Evolutionary conservation across 1,284 basidiomycete species (phyloP).

Genomic region (Inonotus hispidus): DNA sequence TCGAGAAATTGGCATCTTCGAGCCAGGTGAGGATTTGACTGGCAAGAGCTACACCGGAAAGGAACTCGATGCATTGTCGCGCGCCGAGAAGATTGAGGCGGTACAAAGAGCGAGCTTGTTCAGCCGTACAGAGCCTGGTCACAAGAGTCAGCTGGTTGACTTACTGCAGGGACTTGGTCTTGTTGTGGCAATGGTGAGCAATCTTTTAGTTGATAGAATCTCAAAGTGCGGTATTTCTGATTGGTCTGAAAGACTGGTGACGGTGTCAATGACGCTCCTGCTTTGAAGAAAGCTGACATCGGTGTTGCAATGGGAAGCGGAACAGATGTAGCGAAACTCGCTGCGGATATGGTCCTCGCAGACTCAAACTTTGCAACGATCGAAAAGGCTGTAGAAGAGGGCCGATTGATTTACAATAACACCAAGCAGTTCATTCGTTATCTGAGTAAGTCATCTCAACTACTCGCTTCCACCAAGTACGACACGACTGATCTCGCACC

Average conservation of each 20-base stretch:
- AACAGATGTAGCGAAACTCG: slow-evolving; percentile 97
- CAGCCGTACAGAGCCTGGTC: slow-evolving; percentile 89
- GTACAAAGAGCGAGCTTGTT: slow-evolving; percentile 89
- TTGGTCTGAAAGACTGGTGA: slow-evolving; percentile 67
- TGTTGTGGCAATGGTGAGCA: slow-evolving; percentile 93
- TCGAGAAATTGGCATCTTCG: slow-evolving; percentile 92
- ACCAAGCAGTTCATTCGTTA: slow-evolving; percentile 97
- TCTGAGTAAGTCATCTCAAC: slow-evolving; percentile 52
- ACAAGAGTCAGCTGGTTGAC: slow-evolving; percentile 95
- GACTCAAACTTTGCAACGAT: slow-evolving; percentile 92
- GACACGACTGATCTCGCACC: slow-evolving; percentile 23
- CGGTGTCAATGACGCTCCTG: slow-evolving; percentile 96
- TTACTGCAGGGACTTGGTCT: slow-evolving; percentile 88
- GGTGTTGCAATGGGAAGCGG: slow-evolving; percentile 99
- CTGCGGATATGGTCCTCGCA: slow-evolving; percentile 94
- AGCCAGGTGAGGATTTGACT: slow-evolving; percentile 71
- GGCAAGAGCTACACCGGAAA: slow-evolving; percentile 94
- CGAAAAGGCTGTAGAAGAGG: slow-evolving; percentile 93
- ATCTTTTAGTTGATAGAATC: neutral
- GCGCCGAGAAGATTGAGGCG: slow-evolving; percentile 78
- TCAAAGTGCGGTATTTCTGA: neutral
- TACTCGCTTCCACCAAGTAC: slow-evolving; percentile 26
- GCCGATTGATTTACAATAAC: slow-evolving; percentile 97
- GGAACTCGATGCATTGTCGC: slow-evolving; percentile 81
- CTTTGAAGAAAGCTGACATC: slow-evolving; percentile 95